Evolutionary conservation across 1,139 yeast species (phyloP), one percentile per base, ranked within the genome.

Genomic region (Kazachstania sp.): DNA sequence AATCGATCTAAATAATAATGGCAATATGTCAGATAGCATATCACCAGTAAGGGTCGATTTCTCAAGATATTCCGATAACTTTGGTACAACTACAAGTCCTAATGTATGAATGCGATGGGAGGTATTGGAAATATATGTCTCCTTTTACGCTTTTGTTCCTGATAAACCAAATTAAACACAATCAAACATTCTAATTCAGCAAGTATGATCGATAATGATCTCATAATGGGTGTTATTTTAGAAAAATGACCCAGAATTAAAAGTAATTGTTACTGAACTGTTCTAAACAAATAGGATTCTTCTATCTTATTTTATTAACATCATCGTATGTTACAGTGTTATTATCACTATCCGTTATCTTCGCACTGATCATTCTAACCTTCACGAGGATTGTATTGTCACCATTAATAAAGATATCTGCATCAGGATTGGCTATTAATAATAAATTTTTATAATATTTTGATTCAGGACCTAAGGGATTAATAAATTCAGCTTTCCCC

Each of bases 341-440:
- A 66, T 86, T 81, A 44, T 81, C 77, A 13, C 80, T 75, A 60
- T 88, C 96, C 12, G 94, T 84, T n/a, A 87, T 84, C 59, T 83
- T 83, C 34, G 86, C 87, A 28, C 74, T 72, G 31, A 70, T 70
- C 46, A 87, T 71, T 53, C 72, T 73, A 39, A 88, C 79, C 49
- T 84, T 69, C 15, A 88, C 68, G 46, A 86, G 73, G 0, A 83
- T 86, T 48, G 74, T 77, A 46, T 79, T 75, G 20, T 76, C 82
- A 37, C 77, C 77, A 46, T 74, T 74, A 46, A 85, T 77, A 60
- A 82, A 92, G 31, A 77, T 75, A 53, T 77, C 75, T 16, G 90
- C 95, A 51, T 81, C 83, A 45, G 81, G 81, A 48, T 79, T 76
- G 51, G 77, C 77, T 51, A 76, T 75, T 57, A 79, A 69, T 55